These are phyloP conservation scores for Aureobasidium musti DNA, from an alignment of 2,329 filamentous ascomycete species.

Conservation along the genomic window DNA sequence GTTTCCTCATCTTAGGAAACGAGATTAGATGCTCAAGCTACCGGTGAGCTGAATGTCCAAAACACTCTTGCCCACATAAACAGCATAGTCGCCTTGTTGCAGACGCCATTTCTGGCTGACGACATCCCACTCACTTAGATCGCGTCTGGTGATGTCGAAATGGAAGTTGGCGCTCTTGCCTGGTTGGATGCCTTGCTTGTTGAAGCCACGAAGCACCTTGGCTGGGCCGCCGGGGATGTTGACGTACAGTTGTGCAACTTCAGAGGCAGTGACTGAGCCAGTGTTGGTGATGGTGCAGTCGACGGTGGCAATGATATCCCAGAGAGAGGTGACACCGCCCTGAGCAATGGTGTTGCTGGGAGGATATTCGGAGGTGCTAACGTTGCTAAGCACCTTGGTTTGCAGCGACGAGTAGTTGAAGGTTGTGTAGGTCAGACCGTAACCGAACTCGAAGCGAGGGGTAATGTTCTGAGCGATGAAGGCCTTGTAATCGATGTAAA, in stretches of 20 bases:
- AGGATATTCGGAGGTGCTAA: slow-evolving; percentile 31
- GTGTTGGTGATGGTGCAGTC: slow-evolving; percentile 55
- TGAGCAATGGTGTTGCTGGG: slow-evolving; percentile 30
- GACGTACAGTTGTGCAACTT: slow-evolving; percentile 55
- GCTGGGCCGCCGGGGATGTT: slow-evolving; percentile 36
- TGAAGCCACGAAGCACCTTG: slow-evolving; percentile 40
- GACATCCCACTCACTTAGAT: slow-evolving; percentile 55
- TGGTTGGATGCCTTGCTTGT: slow-evolving; percentile 38
- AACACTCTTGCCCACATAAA: slow-evolving; percentile 51
- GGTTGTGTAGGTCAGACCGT: slow-evolving; percentile 43
- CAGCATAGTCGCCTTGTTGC: slow-evolving; percentile 46
- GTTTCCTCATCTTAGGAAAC: not conserved
- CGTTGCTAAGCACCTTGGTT: slow-evolving; percentile 36
- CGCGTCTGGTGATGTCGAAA: slow-evolving; percentile 47
- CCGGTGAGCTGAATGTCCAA: slow-evolving; percentile 39
- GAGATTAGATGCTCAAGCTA: slow-evolving; percentile 29
- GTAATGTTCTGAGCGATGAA: slow-evolving; percentile 40
- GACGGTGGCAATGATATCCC: slow-evolving; percentile 53
- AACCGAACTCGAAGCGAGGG: slow-evolving; percentile 43
- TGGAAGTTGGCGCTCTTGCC: slow-evolving; percentile 39
- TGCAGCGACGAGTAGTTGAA: slow-evolving; percentile 41
- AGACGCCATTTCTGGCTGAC: slow-evolving; percentile 54
- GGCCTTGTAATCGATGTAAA: slow-evolving; percentile 44
- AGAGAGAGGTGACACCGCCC: slow-evolving; percentile 45
- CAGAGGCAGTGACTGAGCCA: slow-evolving; percentile 52